These are phyloP conservation scores for Aspergillus thermomutatus DNA, from an alignment of 2,329 filamentous ascomycete genomes.

Conservation along the genomic window DNA sequence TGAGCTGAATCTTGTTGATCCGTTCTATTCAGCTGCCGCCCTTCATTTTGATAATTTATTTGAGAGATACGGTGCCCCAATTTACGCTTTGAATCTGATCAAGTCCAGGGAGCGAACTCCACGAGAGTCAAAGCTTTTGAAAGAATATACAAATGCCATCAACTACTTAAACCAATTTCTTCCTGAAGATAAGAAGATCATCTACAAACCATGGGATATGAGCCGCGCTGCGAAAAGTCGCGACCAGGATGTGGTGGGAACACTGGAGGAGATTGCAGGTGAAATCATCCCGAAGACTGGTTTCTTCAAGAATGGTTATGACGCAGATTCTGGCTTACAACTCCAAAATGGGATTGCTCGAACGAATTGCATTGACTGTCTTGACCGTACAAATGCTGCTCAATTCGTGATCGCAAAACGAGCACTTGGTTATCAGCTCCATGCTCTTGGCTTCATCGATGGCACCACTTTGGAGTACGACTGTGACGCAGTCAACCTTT, in stretches of 20 bases:
- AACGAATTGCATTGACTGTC: conserved; percentile 96
- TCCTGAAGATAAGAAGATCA: conserved; percentile 76
- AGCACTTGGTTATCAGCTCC: conserved; percentile 85
- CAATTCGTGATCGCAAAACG: conserved; percentile 97
- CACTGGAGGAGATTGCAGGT: conserved; percentile 83
- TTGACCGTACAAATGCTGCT: conserved; percentile 94
- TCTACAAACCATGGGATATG: conserved; percentile 98
- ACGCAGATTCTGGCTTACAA: conserved; percentile 59
- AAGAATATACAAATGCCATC: conserved; percentile 83
- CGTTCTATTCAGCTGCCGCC: conserved; percentile 89
- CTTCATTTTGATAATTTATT: conserved; percentile 95
- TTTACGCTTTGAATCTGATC: conserved; percentile 89
- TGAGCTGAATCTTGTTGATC: conserved; percentile 90
- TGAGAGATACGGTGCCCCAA: conserved; percentile 83
- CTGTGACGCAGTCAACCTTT: conserved; percentile 91
- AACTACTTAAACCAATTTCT: conserved; percentile 93
- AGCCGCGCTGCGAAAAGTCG: conserved; percentile 88
- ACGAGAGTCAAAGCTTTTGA: conserved; percentile 83
- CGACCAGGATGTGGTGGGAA: conserved; percentile 91
- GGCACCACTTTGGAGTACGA: conserved; percentile 82
- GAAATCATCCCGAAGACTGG: conserved; percentile 81
- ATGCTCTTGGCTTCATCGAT: conserved; percentile 83
- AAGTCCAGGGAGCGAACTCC: conserved; percentile 85
- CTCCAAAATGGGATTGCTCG: conserved; percentile 90
- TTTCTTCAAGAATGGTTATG: conserved; percentile 91